Conservation (phyloP, 2,329 filamentous ascomycete genomes). For the Calonectria pauciramosa region DNA sequence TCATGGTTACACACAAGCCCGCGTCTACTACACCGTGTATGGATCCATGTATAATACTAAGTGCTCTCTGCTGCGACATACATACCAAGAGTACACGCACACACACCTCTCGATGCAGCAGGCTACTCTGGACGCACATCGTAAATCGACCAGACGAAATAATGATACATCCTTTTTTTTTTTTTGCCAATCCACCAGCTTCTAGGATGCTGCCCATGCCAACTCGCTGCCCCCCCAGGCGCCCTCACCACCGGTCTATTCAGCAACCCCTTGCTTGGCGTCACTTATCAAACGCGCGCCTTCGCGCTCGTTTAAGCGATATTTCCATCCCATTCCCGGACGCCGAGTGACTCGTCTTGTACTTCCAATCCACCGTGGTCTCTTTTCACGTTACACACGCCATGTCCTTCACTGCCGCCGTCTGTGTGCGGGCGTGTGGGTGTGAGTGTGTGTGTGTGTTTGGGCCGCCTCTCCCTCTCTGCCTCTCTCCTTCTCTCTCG, state of each 20-base stretch:
- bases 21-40: not conserved
- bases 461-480: not conserved
- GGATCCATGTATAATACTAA: not conserved
- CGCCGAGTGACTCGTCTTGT: not conserved
- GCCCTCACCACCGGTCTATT: not conserved
- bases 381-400: conserved; percentile 16
- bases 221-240: not conserved
- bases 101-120: not conserved
- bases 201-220: not conserved
- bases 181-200: not conserved
- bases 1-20: conserved; percentile 4
- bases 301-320: not conserved
- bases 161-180: not conserved
- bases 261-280: not conserved
- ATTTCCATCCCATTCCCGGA: not conserved
- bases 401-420: not conserved
- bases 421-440: not conserved
- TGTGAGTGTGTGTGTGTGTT: not conserved
- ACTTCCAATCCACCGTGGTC: not conserved
- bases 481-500: not conserved
- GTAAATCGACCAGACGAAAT: not conserved
- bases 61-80: not conserved
- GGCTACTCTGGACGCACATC: not conserved
- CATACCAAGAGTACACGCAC: not conserved
- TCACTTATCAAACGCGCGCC: not conserved